Evolutionary conservation across 768 basidiomycete species (phyloP).

Genomic region (Russula earlei): DNA sequence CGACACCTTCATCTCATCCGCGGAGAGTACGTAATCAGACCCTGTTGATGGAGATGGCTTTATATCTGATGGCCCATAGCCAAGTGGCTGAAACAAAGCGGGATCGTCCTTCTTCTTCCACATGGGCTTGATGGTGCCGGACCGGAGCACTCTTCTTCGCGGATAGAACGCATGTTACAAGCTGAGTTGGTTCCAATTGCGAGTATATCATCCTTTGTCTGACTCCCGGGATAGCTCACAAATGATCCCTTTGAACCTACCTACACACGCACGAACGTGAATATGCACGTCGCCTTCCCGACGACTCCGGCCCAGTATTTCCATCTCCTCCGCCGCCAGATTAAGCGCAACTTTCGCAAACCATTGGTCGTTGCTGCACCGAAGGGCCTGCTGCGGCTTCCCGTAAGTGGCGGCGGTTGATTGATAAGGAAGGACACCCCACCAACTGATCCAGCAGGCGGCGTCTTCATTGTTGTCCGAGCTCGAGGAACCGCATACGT

Average conservation of each 20-base stretch:
- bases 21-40: constrained; percentile 55
- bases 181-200: constrained; percentile 27
- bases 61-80: constrained; percentile 39
- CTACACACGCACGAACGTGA: constrained; percentile 42
- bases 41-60: background rate
- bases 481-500: constrained; percentile 46
- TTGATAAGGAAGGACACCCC: background rate
- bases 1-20: constrained; percentile 79
- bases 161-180: constrained; percentile 87
- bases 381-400: constrained; percentile 69
- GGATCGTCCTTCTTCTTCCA: constrained; percentile 74
- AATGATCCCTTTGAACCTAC: constrained; percentile 50
- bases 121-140: constrained; percentile 91
- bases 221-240: constrained; percentile 45
- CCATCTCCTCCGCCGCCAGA: constrained; percentile 83
- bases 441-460: constrained; percentile 36
- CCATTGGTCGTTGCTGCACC: constrained; percentile 80
- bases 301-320: constrained; percentile 91
- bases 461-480: constrained; percentile 62
- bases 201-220: background rate
- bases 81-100: constrained; percentile 91
- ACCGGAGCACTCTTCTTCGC: constrained; percentile 85
- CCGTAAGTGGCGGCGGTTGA: constrained; percentile 38
- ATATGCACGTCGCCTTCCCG: constrained; percentile 79
- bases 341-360: constrained; percentile 77